Conservation (phyloP, 164 flowering plant species). For the Liquidambar formosana region DNA sequence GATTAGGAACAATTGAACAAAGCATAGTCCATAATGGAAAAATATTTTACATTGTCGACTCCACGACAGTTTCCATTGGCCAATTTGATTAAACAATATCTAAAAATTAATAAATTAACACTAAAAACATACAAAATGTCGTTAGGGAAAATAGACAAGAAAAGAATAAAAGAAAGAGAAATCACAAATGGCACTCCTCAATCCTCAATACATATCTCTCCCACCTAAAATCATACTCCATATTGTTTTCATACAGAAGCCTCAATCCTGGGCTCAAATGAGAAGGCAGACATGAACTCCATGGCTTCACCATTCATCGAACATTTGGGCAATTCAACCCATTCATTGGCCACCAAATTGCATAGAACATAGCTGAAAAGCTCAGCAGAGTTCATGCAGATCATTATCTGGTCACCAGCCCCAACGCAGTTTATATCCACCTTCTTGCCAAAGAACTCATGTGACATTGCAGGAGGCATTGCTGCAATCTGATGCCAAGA, state of each 20-base stretch:
- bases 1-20: too few relatives aligned
- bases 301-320: slow-evolving; percentile 35
- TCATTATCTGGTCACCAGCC: slow-evolving; percentile 41
- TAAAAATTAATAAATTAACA: too few relatives aligned
- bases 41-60: too few relatives aligned
- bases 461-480: slow-evolving; percentile 73
- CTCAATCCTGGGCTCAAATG: slow-evolving; percentile 77
- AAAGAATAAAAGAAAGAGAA: background rate
- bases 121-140: too few relatives aligned
- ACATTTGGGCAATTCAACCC: slow-evolving; percentile 61
- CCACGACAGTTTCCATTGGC: too few relatives aligned
- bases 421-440: slow-evolving; percentile 73
- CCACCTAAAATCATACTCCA: too few relatives aligned
- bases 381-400: slow-evolving; percentile 52
- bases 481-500: slow-evolving; percentile 58
- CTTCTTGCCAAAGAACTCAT: slow-evolving; percentile 62
- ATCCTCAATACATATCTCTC: background rate
- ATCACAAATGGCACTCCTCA: background rate
- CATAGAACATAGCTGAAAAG: slow-evolving; percentile 39
- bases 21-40: too few relatives aligned
- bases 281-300: slow-evolving; percentile 66
- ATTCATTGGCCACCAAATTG: slow-evolving; percentile 42
- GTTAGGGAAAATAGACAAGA: too few relatives aligned
- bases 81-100: too few relatives aligned
- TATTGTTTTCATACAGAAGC: slow-evolving; percentile 41